Base-by-base conservation (phyloP, 1,139 yeast genomes). In the Geotrichum candidum region DNA sequence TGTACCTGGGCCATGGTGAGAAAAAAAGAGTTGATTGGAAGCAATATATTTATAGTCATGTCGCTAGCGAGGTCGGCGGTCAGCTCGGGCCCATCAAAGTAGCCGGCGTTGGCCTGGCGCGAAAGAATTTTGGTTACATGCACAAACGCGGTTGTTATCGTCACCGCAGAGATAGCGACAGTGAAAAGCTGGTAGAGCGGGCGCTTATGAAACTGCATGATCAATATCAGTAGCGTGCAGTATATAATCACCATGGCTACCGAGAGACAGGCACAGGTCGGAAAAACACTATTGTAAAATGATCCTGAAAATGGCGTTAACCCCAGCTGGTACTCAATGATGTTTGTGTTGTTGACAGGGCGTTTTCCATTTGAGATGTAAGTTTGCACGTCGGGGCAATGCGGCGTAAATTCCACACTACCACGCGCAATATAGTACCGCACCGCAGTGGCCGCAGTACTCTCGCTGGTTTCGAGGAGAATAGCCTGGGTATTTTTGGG, bases 311-410 rank as follows among this genome's bases (percentile, higher is more conserved):
- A n/a, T 6, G 46, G 33, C 7, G 48, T 23, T 6, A 25, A 23
- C 11, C 58, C 63, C 13, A 51, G 54, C 27, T 31, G 27, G 53
- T 57, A 51, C 29, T 57, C 60, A 29, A 54, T 25, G 27, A 57
- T 25, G 53, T 27, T 54, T 13, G 31, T 41, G 23, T 45, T 51
- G 38, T 45, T 38, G 25, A 38, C 52, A 15, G 38, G 51, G 3
- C 31, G 50, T 10, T 46, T 56, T 31, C 54, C 54, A 23, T 45
- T 58, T 13, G 53, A 54, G 4, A 56, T 58, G 48, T 48, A 52
- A 29, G 61, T 58, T 57, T 57, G 62, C 38, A 57, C 57, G 51
- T 58, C 59, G n/a, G 61, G 61, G 41, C 63, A 61, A 29, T 50
- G 52, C 11, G 61, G 61, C 35, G 54, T 48, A 45, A 54, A 61